A percentile compares a stretch with the other conserved stretches of the same genome.
Conservation (phyloP, 257 asterid genomes). For the Jacaranda copaia region DNA sequence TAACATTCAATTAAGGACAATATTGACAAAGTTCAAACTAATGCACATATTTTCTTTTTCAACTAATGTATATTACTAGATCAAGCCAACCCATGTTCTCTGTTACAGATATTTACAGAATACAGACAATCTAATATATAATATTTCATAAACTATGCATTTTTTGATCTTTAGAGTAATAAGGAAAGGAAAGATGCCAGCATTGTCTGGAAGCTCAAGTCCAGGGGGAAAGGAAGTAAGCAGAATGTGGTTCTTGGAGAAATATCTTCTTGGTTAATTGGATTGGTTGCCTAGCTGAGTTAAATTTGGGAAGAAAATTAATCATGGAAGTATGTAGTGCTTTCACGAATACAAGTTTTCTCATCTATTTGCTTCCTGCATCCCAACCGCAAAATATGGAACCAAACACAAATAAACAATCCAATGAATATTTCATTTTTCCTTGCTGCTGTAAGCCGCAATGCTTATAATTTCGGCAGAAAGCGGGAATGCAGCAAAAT, state of each 20-base stretch:
- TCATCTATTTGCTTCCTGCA: neutral
- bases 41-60: neutral
- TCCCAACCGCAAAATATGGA: neutral
- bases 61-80: neutral
- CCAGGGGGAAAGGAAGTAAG: neutral
- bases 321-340: neutral
- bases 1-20: conserved; percentile 15
- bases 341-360: neutral
- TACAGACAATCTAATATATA: neutral
- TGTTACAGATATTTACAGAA: neutral
- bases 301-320: neutral
- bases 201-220: conserved; percentile 12
- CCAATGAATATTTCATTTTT: neutral
- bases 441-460: neutral
- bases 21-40: neutral
- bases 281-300: neutral
- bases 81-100: conserved; percentile 15
- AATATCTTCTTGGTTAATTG: neutral
- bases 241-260: neutral
- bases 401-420: neutral
- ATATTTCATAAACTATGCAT: neutral
- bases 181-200: neutral
- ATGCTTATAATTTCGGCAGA: conserved; percentile 7
- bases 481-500: neutral
- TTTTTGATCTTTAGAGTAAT: conserved; percentile 15